Evolutionary conservation across 805 yeast genomes (phyloP).

Genomic region (Metschnikowia continentalis): DNA sequence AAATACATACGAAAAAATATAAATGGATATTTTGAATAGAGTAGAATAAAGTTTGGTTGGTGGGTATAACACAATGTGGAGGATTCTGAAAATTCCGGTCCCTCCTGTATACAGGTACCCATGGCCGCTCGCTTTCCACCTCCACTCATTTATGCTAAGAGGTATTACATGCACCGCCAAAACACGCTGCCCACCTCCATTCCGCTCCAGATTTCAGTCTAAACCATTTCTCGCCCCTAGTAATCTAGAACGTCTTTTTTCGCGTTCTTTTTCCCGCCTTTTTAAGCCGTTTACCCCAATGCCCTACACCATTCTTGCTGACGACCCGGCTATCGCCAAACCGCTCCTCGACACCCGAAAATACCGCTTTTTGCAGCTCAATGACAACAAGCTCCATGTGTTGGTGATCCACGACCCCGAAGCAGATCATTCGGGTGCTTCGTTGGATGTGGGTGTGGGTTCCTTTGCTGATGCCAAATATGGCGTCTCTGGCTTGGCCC

Average conservation of each 20-base stretch:
- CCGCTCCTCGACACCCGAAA: conserved; percentile 68
- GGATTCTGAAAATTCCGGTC: no score
- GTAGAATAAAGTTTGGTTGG: no score
- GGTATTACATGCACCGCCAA: background rate
- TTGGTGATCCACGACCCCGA: conserved; percentile 63
- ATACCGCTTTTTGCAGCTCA: conserved; percentile 60
- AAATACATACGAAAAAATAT: no score
- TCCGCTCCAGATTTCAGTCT: background rate
- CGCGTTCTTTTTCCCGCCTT: background rate
- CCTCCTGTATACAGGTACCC: background rate
- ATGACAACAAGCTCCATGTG: conserved; percentile 53
- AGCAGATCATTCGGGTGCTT: conserved; percentile 74
- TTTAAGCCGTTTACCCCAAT: background rate
- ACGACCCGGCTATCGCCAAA: conserved; percentile 32
- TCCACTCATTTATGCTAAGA: conserved; percentile 2
- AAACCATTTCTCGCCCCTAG: background rate
- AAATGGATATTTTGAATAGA: no score
- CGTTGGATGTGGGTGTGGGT: conserved; percentile 76
- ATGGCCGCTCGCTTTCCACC: background rate
- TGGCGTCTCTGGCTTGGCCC: conserved; percentile 69
- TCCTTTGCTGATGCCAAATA: conserved; percentile 63
- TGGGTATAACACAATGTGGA: no score
- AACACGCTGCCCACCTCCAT: background rate
- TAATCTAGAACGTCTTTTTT: no score
- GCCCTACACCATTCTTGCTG: conserved; percentile 22